phyloP scores from a whole-genome alignment of 139 green algal species.

The Auxenochlorella pyrenoidosa region DNA sequence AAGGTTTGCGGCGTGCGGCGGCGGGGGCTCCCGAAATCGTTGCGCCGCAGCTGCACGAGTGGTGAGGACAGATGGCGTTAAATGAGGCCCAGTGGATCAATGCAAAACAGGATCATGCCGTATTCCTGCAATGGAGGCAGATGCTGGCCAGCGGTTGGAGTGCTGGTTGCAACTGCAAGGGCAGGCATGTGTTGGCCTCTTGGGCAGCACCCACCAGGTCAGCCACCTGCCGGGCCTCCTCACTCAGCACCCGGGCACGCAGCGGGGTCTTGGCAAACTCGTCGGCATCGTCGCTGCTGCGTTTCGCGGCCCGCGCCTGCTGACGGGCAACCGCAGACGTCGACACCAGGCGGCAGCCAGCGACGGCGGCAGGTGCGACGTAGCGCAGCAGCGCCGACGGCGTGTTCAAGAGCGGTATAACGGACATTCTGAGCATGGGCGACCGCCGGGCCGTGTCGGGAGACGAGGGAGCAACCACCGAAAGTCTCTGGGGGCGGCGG shows the following conservation, averaged over 20 bases:
- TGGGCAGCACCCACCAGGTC: neutral
- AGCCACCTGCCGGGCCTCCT: neutral
- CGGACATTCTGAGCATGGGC: too few relatives aligned
- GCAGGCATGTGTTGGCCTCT: too few relatives aligned
- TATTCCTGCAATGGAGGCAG: too few relatives aligned
- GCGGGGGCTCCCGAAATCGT: neutral
- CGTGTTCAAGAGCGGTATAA: too few relatives aligned
- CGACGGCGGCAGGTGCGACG: neutral
- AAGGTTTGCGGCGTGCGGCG: neutral
- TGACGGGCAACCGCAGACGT: neutral
- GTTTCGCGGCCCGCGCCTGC: neutral
- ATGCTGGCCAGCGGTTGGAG: too few relatives aligned
- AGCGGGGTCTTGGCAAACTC: neutral
- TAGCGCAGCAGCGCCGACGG: neutral
- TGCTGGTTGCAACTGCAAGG: too few relatives aligned
- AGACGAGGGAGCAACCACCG: too few relatives aligned
- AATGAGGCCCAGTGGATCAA: too few relatives aligned
- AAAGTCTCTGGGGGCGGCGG: too few relatives aligned
- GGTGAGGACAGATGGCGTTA: too few relatives aligned
- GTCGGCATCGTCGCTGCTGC: neutral
- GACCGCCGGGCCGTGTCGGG: too few relatives aligned
- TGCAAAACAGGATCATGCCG: too few relatives aligned
- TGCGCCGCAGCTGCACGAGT: conserved; percentile 9
- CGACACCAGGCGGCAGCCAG: neutral
- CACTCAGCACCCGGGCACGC: neutral